A percentile compares a stretch with the other conserved stretches of the same genome.
Conservation (phyloP, 768 basidiomycete genomes). For the Pisolithus sp. region DNA sequence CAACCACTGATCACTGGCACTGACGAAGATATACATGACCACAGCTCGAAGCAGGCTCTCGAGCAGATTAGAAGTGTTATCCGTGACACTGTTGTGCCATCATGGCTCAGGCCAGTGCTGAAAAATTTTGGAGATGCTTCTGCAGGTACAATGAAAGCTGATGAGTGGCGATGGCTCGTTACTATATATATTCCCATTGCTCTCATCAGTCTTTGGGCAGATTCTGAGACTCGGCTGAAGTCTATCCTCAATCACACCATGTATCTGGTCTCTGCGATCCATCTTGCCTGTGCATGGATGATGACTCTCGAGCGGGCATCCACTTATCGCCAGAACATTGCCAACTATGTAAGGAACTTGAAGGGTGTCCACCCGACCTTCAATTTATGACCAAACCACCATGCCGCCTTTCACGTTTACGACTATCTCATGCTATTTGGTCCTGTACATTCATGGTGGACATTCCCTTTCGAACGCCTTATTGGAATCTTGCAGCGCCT, state of each 20-base stretch:
- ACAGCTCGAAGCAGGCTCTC: no score
- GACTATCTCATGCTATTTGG: conserved; percentile 31
- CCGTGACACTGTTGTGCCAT: not conserved
- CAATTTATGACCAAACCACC: conserved; percentile 20
- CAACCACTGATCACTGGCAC: no score
- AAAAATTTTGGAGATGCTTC: conserved; percentile 12
- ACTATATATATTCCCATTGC: conserved; percentile 14
- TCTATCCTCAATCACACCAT: conserved; percentile 23
- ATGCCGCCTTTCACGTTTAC: conserved; percentile 23
- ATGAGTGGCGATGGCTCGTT: conserved; percentile 13
- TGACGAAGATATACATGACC: no score
- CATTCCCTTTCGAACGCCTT: conserved; percentile 31
- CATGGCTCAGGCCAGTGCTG: conserved; percentile 13
- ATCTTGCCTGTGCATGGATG: conserved; percentile 10
- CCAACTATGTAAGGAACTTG: conserved; percentile 13
- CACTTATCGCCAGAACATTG: conserved; percentile 12
- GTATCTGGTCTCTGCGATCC: conserved; percentile 19
- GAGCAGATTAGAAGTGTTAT: no score
- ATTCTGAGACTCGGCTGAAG: not conserved
- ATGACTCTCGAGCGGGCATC: conserved; percentile 4
- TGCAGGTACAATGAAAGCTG: conserved; percentile 13
- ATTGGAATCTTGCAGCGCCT: conserved; percentile 33
- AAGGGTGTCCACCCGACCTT: conserved; percentile 14
- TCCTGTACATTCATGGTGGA: conserved; percentile 34
- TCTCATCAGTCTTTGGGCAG: conserved; percentile 16